These are phyloP conservation scores for Ceratobasidium sp. DNA, from an alignment of 1,284 basidiomycete genomes.

Conservation along the genomic window DNA sequence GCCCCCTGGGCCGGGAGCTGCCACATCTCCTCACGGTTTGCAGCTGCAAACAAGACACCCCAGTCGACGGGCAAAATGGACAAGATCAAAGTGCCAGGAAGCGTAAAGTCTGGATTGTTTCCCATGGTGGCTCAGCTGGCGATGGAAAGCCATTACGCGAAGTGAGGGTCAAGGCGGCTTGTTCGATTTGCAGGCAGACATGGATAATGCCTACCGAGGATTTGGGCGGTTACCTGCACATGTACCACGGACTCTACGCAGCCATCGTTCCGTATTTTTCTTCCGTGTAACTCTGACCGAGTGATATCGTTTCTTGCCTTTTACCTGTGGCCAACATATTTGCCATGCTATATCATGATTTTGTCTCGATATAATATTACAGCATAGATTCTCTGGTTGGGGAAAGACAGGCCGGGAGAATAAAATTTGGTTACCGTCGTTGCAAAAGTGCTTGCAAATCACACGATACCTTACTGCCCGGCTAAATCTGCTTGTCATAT, in stretches of 20 bases:
- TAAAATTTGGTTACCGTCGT: too few relatives aligned
- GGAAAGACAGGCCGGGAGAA: too few relatives aligned
- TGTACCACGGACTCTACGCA: background rate
- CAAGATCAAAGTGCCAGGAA: background rate
- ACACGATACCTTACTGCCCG: too few relatives aligned
- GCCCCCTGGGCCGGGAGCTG: constrained; percentile 5
- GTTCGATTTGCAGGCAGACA: constrained; percentile 1
- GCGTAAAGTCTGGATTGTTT: constrained; percentile 15
- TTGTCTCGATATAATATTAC: too few relatives aligned
- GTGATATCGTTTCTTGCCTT: too few relatives aligned
- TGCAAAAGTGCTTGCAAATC: too few relatives aligned
- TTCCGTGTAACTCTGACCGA: too few relatives aligned
- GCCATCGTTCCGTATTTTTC: constrained; percentile 20
- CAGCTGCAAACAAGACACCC: background rate
- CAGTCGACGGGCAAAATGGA: background rate
- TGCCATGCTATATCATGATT: too few relatives aligned
- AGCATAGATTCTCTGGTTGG: too few relatives aligned
- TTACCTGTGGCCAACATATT: too few relatives aligned
- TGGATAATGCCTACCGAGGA: constrained; percentile 7
- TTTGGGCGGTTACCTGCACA: background rate
- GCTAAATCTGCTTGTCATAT: too few relatives aligned
- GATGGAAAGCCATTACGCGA: background rate
- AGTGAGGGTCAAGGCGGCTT: constrained; percentile 13
- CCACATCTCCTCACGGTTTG: background rate
- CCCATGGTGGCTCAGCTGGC: background rate